Evolutionary conservation across 2,329 filamentous ascomycete species (phyloP), one percentile per base, ranked within the genome.

Genomic region (Apiospora kogelbergensis): DNA sequence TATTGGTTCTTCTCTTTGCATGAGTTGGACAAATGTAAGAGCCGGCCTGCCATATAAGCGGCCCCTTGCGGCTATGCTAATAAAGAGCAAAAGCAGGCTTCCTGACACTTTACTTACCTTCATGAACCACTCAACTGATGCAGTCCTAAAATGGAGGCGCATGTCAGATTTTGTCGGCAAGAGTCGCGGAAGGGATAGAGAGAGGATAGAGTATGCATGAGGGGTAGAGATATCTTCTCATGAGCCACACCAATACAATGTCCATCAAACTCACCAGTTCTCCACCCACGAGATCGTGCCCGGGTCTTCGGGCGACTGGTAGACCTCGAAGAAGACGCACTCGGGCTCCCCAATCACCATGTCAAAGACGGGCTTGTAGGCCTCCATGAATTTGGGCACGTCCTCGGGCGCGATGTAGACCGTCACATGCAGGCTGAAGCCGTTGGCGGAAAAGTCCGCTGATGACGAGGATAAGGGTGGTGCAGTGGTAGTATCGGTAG

Each of bases 291-390:
- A 76, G 10, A 83, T 68, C 40, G 75, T 77, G 3, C 81, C 81
- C 1, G 80, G 80, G 20, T 81, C 76, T 22, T 80, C 76, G 0
- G 73, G 72, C 68, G 73, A 74, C 69, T 77, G 76, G 53, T 80
- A 83, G 30, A 84, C 73, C 71, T 84, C 79, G 71, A 85, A 84
- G 74, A 82, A 84, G 1, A 78, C 76, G 71, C 79, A 81, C 68
- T 84, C 81, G 1, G 81, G 80, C 73, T 85, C 83, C 2, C 77
- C 78, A 9, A 77, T 73, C 6, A 84, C 79, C n/a, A 72, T 72
- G 48, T 83, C 79, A 69, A 82, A 84, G 33, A 76, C 75, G 1
- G 78, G 76, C 40, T 80, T 80, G 68, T 82, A 79, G 45, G 70
- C 72, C 40, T 69, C 73, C 20, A 76, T 48, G 71, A 77, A 76